phyloP scores from a whole-genome alignment of 192 early-diverging fungal genomes.

The Coemansia sp. region DNA sequence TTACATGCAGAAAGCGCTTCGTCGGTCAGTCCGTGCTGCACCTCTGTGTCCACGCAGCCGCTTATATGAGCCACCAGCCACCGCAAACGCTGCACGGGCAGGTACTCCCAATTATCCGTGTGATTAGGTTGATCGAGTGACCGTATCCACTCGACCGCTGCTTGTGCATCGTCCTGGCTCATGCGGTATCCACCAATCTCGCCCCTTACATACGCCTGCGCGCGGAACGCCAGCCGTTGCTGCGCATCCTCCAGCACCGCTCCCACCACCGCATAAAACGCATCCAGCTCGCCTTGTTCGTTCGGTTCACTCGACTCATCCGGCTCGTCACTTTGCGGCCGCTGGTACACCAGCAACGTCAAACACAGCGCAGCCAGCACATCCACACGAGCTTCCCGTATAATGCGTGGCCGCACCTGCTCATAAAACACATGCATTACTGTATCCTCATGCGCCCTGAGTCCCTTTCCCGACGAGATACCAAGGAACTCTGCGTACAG shows the following conservation, averaged over 20 bases:
- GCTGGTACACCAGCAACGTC: constrained; percentile 35
- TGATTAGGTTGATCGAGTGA: too few species aligned
- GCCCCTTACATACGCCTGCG: constrained; percentile 71
- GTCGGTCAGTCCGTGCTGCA: constrained; percentile 29
- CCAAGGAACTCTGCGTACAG: constrained; percentile 80
- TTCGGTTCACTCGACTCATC: constrained; percentile 54
- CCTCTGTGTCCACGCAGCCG: constrained; percentile 36
- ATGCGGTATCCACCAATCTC: constrained; percentile 22
- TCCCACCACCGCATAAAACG: constrained; percentile 67
- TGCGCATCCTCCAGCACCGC: constrained; percentile 89
- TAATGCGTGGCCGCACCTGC: constrained; percentile 81
- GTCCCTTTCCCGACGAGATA: background rate
- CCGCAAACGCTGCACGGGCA: constrained; percentile 25
- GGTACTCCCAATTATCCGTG: constrained; percentile 44
- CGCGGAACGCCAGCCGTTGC: constrained; percentile 82
- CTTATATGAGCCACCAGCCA: constrained; percentile 46
- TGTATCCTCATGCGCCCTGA: constrained; percentile 73
- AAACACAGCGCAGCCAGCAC: constrained; percentile 79
- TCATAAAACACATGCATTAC: constrained; percentile 77
- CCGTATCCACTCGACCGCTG: constrained; percentile 9
- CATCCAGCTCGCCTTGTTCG: constrained; percentile 18
- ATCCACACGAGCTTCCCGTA: constrained; percentile 80
- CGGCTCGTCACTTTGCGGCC: background rate
- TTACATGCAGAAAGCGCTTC: constrained; percentile 38
- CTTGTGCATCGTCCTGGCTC: background rate